Evolutionary conservation across 345 rosid species (phyloP), one percentile per base, ranked within the genome.

Genomic region (Eucalyptus regnans): DNA sequence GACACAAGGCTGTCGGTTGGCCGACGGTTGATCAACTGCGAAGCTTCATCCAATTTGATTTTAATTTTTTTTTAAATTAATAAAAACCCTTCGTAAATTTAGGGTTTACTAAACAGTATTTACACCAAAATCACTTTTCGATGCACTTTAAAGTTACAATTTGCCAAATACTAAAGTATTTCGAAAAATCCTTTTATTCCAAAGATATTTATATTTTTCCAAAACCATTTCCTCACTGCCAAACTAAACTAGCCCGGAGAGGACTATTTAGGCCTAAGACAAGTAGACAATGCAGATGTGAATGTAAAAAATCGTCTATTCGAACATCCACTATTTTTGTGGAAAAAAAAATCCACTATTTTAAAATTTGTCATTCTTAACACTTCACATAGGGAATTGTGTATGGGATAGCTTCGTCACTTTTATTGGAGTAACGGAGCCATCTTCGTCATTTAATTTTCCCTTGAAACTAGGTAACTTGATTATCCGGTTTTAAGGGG

Each of bases 1-100:
- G 41, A 41, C 41, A 41, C 41, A 41, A 52, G 25, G 4, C 0
- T 52, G 2, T 52, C 1, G 5, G 25, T 7, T 51, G 22, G 22
- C 6, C 50, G 1, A 49, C 1, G 1, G 0, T 49, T 49, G 15
- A 2, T 6, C 2, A 7, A 7, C 0, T 0, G 10, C 0, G 5
- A 52, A 52, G 5, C 58, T 52, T 52, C 1, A 52, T 52, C 25
- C 1, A 52, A 20, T 20, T 3, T 52, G 25, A 52, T 52, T 52
- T 52, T 18, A 52, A 3, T 52, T 52, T 18, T 52, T 52, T 52
- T 52, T 52, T 0, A 20, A 52, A 52, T 52, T 52, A 52, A 52
- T 20, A 7, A 52, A 20, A 7, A 17, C 3, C 20, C 8, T 52
- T 52, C 8, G 23, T 4, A 52, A 18, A 7, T 52, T 10, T 52